These are phyloP conservation scores for Amaranthus tricolor DNA, from an alignment of 179 eudicot genomes.

Conservation along the genomic window DNA sequence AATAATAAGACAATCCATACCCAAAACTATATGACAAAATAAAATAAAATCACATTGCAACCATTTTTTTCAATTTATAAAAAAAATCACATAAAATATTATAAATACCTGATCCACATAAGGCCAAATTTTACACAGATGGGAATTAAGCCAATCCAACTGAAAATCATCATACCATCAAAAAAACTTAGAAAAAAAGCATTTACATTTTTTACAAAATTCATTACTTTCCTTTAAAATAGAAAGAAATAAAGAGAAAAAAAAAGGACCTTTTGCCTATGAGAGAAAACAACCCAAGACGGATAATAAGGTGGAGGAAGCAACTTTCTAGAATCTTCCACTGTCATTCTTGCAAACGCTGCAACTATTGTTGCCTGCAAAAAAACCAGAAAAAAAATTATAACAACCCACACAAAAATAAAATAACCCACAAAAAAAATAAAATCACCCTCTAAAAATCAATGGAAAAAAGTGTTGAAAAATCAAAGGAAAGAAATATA, in stretches of 20 bases:
- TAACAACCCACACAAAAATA: background rate
- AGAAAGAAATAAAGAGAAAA: background rate
- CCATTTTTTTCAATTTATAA: background rate
- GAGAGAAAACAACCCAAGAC: constrained; percentile 81
- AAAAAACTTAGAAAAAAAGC: background rate
- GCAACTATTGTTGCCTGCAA: constrained; percentile 70
- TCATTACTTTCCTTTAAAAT: background rate
- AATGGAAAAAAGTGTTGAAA: background rate
- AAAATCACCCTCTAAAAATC: background rate
- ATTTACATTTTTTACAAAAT: background rate
- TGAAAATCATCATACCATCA: constrained; percentile 33
- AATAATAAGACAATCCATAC: background rate
- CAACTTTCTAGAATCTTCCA: constrained; percentile 76
- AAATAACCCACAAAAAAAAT: background rate
- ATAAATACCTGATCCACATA: constrained; percentile 64
- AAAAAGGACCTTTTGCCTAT: constrained; percentile 59
- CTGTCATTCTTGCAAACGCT: constrained; percentile 78
- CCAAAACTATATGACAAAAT: background rate
- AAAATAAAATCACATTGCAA: background rate
- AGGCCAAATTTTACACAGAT: constrained; percentile 84
- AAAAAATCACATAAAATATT: background rate
- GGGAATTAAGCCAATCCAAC: constrained; percentile 84
- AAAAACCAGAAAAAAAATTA: too few species aligned
- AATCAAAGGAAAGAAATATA: constrained; percentile 9
- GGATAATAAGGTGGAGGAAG: constrained; percentile 72